These are phyloP conservation scores for Dioscorea cayenensis DNA, from an alignment of 116 monocot genomes.

Conservation along the genomic window DNA sequence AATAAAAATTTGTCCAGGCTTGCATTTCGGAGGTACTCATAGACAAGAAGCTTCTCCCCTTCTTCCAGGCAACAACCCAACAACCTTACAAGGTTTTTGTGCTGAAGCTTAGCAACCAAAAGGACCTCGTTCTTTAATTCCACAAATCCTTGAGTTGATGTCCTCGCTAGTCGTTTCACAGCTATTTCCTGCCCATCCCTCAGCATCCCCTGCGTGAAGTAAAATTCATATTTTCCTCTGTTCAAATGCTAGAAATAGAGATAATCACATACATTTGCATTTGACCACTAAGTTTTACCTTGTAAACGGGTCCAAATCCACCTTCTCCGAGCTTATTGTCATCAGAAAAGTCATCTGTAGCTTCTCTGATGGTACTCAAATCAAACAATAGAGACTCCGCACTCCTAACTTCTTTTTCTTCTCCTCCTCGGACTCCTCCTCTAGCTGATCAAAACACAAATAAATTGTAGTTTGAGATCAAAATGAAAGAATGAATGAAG, in stretches of 20 bases:
- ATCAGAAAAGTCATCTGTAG: slow-evolving; percentile 23
- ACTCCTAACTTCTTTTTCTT: not conserved
- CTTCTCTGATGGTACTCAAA: slow-evolving; percentile 8
- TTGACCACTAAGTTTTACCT: not conserved
- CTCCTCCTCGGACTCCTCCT: not conserved
- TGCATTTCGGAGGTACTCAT: not conserved
- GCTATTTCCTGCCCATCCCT: slow-evolving; percentile 1
- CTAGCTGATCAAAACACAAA: no score
- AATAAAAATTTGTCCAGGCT: slow-evolving; percentile 1
- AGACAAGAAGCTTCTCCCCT: not conserved
- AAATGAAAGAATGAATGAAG: not conserved
- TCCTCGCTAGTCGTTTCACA: not conserved
- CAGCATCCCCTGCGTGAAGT: not conserved
- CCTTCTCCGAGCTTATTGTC: slow-evolving; percentile 28
- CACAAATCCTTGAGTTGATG: not conserved
- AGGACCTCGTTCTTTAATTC: not conserved
- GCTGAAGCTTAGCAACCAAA: slow-evolving; percentile 1
- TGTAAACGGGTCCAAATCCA: slow-evolving; percentile 9
- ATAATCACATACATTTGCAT: not conserved
- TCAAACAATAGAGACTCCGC: slow-evolving; percentile 7
- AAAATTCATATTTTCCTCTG: not conserved
- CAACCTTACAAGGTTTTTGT: not conserved
- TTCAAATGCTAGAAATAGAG: not conserved
- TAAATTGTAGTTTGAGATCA: not conserved
- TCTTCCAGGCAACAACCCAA: not conserved